Base-by-base conservation (phyloP, 2,329 filamentous ascomycete genomes). In the Trichoderma aggressivum region DNA sequence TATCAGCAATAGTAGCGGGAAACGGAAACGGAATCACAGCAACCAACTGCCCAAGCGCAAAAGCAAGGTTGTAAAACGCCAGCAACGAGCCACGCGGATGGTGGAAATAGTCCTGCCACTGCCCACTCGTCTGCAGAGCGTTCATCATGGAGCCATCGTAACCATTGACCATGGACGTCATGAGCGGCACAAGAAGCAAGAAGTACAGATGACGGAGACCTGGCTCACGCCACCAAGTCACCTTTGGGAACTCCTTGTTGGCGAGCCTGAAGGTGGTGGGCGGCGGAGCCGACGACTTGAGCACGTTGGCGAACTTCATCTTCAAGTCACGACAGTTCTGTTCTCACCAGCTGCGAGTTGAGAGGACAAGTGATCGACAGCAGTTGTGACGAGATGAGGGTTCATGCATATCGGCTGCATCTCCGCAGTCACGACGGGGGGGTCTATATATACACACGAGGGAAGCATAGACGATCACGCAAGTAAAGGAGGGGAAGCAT, bases 141-240 rank as follows among this genome's bases (percentile, higher is more conserved):
- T 71, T 71, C 60, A 71, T 66, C 69, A 71, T 66, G n/a, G 53
- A 63, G 18, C 69, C 69, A 71, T 71, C 69, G 24, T 71, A 71
- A 47, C 69, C 69, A 5, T 55, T 59, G 30, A 62, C 61, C 43
- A 50, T 50, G 24, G 69, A 71, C 11, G 60, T 55, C 50, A 71
- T 66, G 11, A 71, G 61, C 32, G 61, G 61, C 36, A 71, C 39
- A 3, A 66, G 50, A 7, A 65, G 30, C 50, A 71, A 50, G 10
- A 58, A 47, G 34, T 71, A 66, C 14, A 71, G 50, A 5, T 24
- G 39, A 1, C 61, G 69, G 3, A 71, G 53, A 1, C 58, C 36
- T 10, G 60, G 60, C 18, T 66, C 47, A 14, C 58, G 58, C 43
- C 50, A 71, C 69, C 69, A 71, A 39, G 68, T 70, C 18, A 70